Evolutionary conservation across 192 early-diverging fungal genomes (phyloP).

Genomic region (Backusella westeae): DNA sequence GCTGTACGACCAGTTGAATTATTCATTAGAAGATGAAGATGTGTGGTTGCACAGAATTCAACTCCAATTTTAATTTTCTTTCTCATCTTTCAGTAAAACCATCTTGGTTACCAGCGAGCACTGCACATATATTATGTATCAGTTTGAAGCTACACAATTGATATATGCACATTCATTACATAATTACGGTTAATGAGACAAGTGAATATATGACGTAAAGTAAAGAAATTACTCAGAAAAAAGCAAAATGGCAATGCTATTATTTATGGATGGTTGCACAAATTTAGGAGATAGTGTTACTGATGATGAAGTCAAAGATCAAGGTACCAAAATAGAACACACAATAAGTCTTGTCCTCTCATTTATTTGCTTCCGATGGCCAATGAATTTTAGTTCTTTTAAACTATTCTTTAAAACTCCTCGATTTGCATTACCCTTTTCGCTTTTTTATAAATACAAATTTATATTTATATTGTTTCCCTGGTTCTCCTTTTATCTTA

Average conservation of each 20-base stretch:
- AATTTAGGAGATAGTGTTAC: slow-evolving; percentile 1
- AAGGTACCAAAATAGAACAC: slow-evolving; percentile 9
- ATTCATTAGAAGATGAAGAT: background rate
- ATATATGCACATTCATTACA: background rate
- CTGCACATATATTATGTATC: background rate
- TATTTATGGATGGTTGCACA: background rate
- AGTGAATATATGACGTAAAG: background rate
- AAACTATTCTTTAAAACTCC: slow-evolving; percentile 5
- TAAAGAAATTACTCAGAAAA: background rate
- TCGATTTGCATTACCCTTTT: slow-evolving; percentile 8
- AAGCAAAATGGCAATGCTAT: background rate
- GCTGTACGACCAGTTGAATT: background rate
- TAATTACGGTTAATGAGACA: background rate
- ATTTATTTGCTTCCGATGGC: slow-evolving; percentile 3
- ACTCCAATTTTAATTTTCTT: background rate
- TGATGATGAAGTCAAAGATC: slow-evolving; percentile 2
- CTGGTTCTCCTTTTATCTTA: background rate
- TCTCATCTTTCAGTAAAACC: background rate
- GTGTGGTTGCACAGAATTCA: background rate
- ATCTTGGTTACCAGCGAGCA: background rate
- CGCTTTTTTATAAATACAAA: slow-evolving; percentile 8
- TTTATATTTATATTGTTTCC: slow-evolving; percentile 11
- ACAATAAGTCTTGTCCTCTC: slow-evolving; percentile 6
- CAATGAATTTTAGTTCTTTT: background rate
- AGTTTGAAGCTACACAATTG: background rate